These are phyloP conservation scores for Rhynchosporium secalis DNA, from an alignment of 2,329 filamentous ascomycete genomes.

Conservation along the genomic window DNA sequence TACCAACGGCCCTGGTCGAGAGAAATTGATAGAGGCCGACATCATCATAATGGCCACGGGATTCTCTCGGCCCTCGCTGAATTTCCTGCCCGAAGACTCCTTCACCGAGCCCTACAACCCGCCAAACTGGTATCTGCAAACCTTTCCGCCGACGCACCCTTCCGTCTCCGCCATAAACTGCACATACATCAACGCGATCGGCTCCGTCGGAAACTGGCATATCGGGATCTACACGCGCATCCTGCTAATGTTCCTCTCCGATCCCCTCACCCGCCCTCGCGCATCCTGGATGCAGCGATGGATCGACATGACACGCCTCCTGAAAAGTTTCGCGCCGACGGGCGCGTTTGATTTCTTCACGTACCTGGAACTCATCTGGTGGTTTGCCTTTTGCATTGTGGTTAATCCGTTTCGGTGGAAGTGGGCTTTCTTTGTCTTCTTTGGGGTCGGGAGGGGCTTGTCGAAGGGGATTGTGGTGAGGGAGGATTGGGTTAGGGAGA, in stretches of 20 bases:
- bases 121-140: constrained; percentile 87
- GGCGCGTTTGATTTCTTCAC: constrained; percentile 89
- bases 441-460: constrained; percentile 67
- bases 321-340: constrained; percentile 70
- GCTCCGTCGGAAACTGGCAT: constrained; percentile 82
- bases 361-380: constrained; percentile 80
- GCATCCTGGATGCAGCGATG: constrained; percentile 78
- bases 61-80: constrained; percentile 70
- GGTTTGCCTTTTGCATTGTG: constrained; percentile 76
- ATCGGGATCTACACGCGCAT: constrained; percentile 88
- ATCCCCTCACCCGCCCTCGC: constrained; percentile 72
- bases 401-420: constrained; percentile 90
- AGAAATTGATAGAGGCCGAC: constrained; percentile 68
- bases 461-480: constrained; percentile 65
- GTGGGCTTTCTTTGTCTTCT: constrained; percentile 82
- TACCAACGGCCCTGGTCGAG: constrained; percentile 69
- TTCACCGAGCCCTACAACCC: constrained; percentile 74
- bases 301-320: constrained; percentile 77
- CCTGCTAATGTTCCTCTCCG: constrained; percentile 80
- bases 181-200: constrained; percentile 74
- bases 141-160: constrained; percentile 74
- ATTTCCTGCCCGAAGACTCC: constrained; percentile 71
- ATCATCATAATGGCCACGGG: constrained; percentile 83
- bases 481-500: constrained; percentile 63
- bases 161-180: constrained; percentile 80